phyloP scores from a whole-genome alignment of 176 grass and related monocot genomes.

The Oryza nivara region DNA sequence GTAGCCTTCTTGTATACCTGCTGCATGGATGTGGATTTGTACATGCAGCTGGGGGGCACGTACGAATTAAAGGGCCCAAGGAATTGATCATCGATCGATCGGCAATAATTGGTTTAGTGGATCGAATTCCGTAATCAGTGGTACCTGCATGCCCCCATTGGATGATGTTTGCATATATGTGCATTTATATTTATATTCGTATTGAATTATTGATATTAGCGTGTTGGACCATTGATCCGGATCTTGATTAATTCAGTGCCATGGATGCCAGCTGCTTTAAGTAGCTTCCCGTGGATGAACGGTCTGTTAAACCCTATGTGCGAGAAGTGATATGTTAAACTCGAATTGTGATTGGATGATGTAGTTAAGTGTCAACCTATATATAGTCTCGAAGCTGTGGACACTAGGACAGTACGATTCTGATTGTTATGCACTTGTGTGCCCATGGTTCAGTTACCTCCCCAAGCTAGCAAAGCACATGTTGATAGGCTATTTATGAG shows the following conservation, averaged over 20 bases:
- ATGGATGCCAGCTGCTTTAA: not conserved
- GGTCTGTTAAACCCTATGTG: not conserved
- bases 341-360: no score
- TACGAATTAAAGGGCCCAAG: not conserved
- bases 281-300: not conserved
- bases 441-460: no score
- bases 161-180: not conserved
- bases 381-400: no score
- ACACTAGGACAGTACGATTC: no score
- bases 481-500: no score
- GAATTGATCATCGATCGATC: not conserved
- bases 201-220: not conserved
- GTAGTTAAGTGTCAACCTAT: no score
- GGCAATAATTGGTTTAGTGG: not conserved
- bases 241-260: not conserved
- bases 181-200: not conserved
- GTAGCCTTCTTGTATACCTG: not conserved
- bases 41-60: not conserved
- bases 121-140: not conserved
- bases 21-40: not conserved
- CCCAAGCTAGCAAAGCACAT: no score
- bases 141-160: not conserved
- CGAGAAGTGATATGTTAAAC: not conserved
- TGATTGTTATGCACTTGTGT: no score
- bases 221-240: not conserved